Evolutionary conservation across 352 stramenopile species (phyloP), one percentile per base, ranked within the genome.

Genomic region (Pythium graminicola): DNA sequence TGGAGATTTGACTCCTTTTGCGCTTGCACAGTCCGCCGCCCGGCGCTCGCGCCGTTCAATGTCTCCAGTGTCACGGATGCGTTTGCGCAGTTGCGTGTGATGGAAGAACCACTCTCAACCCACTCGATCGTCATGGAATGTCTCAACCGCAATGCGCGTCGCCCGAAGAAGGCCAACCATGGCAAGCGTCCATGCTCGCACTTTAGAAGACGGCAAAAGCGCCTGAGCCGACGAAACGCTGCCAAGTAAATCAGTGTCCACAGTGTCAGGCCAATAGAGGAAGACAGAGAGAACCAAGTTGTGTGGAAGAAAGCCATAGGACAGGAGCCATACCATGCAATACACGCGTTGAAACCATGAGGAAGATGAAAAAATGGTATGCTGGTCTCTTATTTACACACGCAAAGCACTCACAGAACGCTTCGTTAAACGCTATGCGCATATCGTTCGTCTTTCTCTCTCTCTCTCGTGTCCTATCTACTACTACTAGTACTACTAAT

Each of bases 91-190:
- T 58, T 84, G 48, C 73, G 72, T 44, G 57, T 74, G 49, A 57
- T 81, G 26, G 73, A 86, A 36, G 62, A 73, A 42, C 65, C 70
- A 36, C 24, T 67, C 42, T n/a, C n/a, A 11, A 60, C 57, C 48
- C 67, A 81, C 31, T 54, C 65, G 23, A 69, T 73, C 31, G 52
- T 67, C 47, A 92, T 92, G 78, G 74, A 92, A 57, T 71, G 88
- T 51, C 63, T 92, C 32, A 89, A 89, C 62, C 69, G 81, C 57
- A 92, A 92, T 60, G 80, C 81, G 50, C 78, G 81, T 47, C 76
- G 80, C 24, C 81, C 81, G 20, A 92, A 88, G 70, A 92, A 92
- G 78, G 81, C 81, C 47, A 93, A 93, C 75, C 81, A 90, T 66
- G 81, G 81, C 72, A 93, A 93, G 60, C 81, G 81, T 24, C 81